Conservation (phyloP, 306 rosid species). For the Cucurbita argyrosperma region DNA sequence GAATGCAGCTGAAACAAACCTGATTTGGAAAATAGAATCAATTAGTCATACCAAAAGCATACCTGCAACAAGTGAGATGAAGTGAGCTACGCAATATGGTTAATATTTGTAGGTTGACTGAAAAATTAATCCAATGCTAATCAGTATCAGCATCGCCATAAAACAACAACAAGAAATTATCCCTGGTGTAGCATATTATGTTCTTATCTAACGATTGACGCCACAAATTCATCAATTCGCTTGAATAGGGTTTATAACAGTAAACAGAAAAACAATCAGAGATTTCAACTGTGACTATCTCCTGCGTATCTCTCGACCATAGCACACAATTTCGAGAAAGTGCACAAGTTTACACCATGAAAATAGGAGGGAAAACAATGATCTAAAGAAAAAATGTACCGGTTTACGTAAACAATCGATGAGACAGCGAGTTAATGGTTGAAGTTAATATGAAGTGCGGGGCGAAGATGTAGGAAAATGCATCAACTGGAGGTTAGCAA, state of each 20-base stretch:
- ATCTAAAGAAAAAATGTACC: not conserved
- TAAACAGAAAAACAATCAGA: not conserved
- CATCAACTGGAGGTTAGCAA: not conserved
- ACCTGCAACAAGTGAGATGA: not conserved
- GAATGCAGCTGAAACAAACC: conserved; percentile 18
- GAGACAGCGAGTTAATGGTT: not conserved
- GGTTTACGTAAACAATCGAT: not conserved
- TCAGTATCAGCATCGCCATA: not conserved
- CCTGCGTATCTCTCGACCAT: not conserved
- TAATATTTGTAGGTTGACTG: not conserved
- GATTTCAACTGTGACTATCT: not conserved
- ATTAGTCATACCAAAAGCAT: not conserved
- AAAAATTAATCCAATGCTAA: not conserved
- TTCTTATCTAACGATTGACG: not conserved
- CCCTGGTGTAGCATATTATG: not conserved
- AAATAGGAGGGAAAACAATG: not conserved
- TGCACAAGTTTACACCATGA: not conserved
- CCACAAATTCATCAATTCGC: not conserved
- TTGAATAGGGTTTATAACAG: not conserved
- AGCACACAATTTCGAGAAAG: not conserved
- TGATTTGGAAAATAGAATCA: conserved; percentile 15
- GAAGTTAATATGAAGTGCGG: not conserved
- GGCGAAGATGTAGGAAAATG: not conserved
- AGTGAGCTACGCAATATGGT: not conserved
- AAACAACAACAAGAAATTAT: not conserved